Base-by-base conservation (phyloP, 148 eudicot genomes). In the Nyssa sinensis region DNA sequence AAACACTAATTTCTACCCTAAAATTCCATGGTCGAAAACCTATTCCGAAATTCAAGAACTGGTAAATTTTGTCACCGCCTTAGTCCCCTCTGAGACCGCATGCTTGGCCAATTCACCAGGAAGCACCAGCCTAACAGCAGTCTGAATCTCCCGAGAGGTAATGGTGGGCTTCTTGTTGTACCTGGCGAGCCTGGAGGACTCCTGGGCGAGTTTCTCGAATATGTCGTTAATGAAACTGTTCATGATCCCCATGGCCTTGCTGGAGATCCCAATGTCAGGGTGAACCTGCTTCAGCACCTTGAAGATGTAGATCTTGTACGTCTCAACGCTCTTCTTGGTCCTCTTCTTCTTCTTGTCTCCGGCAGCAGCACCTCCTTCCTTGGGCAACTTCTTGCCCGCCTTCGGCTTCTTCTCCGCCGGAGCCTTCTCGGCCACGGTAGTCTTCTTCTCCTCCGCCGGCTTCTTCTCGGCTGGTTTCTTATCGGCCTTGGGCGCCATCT, bases 271-370 rank as follows among this genome's bases (percentile, higher is more conserved):
- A 16, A 87, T 87, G 66, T 87, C 90, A 0, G 90, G 90, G 31
- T 87, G 90, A 1, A 87, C 90, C 55, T 87, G 90, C 71, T 87
- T 87, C 44, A 87, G 68, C 24, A 87, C 90, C 79, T 87, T 87
- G 81, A 87, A 87, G 81, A 87, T 87, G 82, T 87, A 87, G 77
- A 87, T 87, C 90, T 87, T 87, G 90, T 87, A 87, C 3, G 90
- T 87, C 63, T 84, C 90, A 0, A 84, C 86, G 78, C 81, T 87
- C 76, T 87, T 87, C 86, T 87, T 87, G 72, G 62, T 9, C 70
- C 82, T 75, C 90, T 87, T 87, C 90, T 80, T 87, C 84, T 84
- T 86, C 84, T 86, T 86, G 74, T 86, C 89, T 16, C 77, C 88
- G 28, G 84, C 35, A 1, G 72, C 82, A 8, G 85, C 81, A 0